Base-by-base conservation (phyloP, 2,329 filamentous ascomycete genomes). In the Scytalidium lignicola region DNA sequence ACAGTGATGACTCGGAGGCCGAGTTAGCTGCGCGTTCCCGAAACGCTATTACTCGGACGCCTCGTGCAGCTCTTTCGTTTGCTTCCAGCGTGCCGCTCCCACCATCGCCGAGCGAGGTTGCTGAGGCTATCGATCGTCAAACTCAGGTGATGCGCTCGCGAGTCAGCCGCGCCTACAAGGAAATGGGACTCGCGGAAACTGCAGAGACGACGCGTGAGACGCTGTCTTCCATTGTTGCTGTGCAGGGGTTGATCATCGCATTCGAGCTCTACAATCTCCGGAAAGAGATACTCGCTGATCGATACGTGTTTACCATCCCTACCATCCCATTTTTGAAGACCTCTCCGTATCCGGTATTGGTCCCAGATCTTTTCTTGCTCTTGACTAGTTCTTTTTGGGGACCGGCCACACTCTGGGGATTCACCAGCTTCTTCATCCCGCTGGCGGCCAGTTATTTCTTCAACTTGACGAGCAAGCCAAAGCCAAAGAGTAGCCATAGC, bases 361-460 rank as follows among this genome's bases (percentile, higher is more conserved):
- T 93, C 18, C 90, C 91, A 0, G 88, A 97, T 67, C 74, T 95
- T 58, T 95, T 93, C 67, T 69, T 85, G 23, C 72, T 96, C 8
- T 69, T 95, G 32, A 88, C 86, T 1, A 72, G 78, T 37, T 78
- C 79, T 21, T 97, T 96, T 76, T 97, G 92, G 92, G 83, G 80
- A 0, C 86, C 91, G 0, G 81, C 87, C 48, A 74, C 83, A 7
- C 75, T 90, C 18, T 97, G 91, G 90, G 66, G 81, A 4, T 65
- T 84, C 29, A 93, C 90, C 9, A 86, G 81, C 63, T 67, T 88
- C 48, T 61, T 88, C 41, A 56, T 92, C 22, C 92, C 92, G 1
- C 72, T 84, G 44, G 54, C 87, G 26, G 74, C 83, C 40, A 89
- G 88, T 21, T 97, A 93, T 73, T 95, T 96, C 66, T 86, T 95